Base-by-base conservation (phyloP, 2,329 filamentous ascomycete genomes). In the Fusarium chlamydosporum region DNA sequence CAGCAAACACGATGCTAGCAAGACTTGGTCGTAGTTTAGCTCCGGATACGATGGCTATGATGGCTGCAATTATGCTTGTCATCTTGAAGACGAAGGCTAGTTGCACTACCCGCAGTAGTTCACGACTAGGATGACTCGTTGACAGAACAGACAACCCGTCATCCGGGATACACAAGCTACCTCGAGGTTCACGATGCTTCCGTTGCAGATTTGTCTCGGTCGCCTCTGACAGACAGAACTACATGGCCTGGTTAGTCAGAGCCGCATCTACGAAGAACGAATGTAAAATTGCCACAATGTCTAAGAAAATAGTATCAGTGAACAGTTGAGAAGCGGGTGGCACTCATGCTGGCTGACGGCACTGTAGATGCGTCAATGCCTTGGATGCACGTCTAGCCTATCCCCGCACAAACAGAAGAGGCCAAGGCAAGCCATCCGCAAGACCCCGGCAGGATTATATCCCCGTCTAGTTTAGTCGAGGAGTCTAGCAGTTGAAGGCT, bases 321-420 rank as follows among this genome's bases (percentile, higher is more conserved):
- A 59, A 45, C 63, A 50, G 50, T 34, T 27, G 33, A 53, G 31
- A 64, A 48, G 18, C 6, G 53, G 65, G 68, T 64, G 60, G 63
- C 68, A 65, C 63, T 60, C 55, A 65, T 60, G 59, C 62, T 47
- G 57, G 48, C 51, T 66, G 60, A 59, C 42, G 66, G 66, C 74
- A 77, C 77, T 79, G 77, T 70, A 76, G 59, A 62, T 37, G 77
- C 78, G 76, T 80, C 78, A 80, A 80, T 80, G 79, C 79, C 74
- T 79, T 80, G 72, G 70, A 75, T 79, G 77, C 76, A 76, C 57
- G 57, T 65, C 67, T 65, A 68, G 57, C 66, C 53, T 67, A 55
- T 61, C 70, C 67, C 70, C 70, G 58, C 70, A 68, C 63, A 65
- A 55, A 64, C 53, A 47, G 70, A 47, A 62, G 60, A 20, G 33